Evolutionary conservation across 179 eudicot species (phyloP).

Genomic region (Actinidia arguta): DNA sequence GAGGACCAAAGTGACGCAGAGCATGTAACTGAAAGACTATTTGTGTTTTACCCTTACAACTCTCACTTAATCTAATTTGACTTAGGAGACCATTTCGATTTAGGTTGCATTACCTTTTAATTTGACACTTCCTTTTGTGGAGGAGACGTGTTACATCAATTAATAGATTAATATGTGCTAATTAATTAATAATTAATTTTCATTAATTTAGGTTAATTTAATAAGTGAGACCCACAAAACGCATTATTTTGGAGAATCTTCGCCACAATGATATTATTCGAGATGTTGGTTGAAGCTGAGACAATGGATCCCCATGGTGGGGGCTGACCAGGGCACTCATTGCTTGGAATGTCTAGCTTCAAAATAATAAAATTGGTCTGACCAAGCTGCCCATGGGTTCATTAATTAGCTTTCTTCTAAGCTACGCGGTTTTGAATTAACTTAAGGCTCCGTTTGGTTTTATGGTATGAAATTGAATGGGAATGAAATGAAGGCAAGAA

Average conservation of each 20-base stretch:
- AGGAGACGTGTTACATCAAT: slow-evolving; percentile 25
- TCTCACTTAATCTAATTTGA: no score
- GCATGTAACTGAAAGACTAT: no score
- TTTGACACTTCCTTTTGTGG: no score
- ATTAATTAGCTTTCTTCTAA: slow-evolving; percentile 11
- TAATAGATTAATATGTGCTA: neutral
- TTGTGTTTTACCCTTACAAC: no score
- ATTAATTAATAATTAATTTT: slow-evolving; percentile 12
- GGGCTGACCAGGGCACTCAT: slow-evolving; percentile 43
- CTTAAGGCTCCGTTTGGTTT: neutral
- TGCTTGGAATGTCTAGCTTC: slow-evolving; percentile 31
- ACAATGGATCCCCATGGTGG: slow-evolving; percentile 49
- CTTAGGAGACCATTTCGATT: no score
- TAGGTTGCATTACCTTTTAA: no score
- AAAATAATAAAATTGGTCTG: neutral
- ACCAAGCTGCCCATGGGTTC: neutral
- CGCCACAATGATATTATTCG: slow-evolving; percentile 46
- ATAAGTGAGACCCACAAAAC: slow-evolving; percentile 32
- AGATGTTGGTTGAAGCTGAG: slow-evolving; percentile 54
- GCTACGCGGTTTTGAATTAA: slow-evolving; percentile 29
- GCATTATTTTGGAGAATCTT: slow-evolving; percentile 45
- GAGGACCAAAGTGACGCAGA: no score
- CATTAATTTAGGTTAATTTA: slow-evolving; percentile 1
- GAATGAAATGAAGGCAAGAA: neutral
- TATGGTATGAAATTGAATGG: neutral